Conservation (phyloP, 1,284 basidiomycete genomes). For the Cryptococcus sp. region DNA sequence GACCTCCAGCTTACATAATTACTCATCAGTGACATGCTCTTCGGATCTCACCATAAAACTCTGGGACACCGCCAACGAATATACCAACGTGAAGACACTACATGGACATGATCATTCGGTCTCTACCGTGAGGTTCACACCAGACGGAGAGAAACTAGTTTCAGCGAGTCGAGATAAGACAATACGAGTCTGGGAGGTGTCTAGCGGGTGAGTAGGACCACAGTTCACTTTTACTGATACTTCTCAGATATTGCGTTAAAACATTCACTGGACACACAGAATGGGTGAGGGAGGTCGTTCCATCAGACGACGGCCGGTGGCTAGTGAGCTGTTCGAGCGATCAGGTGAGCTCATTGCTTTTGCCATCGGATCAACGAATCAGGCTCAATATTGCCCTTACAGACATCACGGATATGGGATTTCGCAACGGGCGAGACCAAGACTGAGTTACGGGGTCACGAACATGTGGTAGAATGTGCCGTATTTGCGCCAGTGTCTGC, state of each 20-base stretch:
- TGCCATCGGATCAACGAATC: neutral
- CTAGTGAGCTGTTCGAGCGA: conserved; percentile 82
- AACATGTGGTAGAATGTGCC: conserved; percentile 80
- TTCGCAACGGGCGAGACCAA: conserved; percentile 73
- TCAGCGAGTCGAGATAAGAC: conserved; percentile 84
- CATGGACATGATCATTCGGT: conserved; percentile 90
- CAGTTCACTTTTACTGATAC: neutral
- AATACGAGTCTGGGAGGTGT: conserved; percentile 81
- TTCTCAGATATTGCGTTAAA: conserved; percentile 61
- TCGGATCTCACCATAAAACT: conserved; percentile 87
- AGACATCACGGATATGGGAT: conserved; percentile 85
- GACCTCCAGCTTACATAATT: neutral
- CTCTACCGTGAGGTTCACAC: conserved; percentile 78
- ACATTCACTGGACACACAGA: conserved; percentile 65
- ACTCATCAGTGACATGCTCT: conserved; percentile 72
- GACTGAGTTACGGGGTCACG: conserved; percentile 80
- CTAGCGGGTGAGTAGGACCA: conserved; percentile 66
- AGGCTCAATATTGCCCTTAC: neutral
- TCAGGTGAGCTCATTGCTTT: conserved; percentile 59
- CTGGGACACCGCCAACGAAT: conserved; percentile 86
- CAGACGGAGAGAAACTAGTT: conserved; percentile 77
- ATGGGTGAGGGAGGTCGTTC: conserved; percentile 69
- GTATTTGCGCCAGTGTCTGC: conserved; percentile 76
- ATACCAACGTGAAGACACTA: conserved; percentile 82
- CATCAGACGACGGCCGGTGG: conserved; percentile 73